Base-by-base conservation (phyloP, 1,284 basidiomycete genomes). In the Ustilago shanxiensis region DNA sequence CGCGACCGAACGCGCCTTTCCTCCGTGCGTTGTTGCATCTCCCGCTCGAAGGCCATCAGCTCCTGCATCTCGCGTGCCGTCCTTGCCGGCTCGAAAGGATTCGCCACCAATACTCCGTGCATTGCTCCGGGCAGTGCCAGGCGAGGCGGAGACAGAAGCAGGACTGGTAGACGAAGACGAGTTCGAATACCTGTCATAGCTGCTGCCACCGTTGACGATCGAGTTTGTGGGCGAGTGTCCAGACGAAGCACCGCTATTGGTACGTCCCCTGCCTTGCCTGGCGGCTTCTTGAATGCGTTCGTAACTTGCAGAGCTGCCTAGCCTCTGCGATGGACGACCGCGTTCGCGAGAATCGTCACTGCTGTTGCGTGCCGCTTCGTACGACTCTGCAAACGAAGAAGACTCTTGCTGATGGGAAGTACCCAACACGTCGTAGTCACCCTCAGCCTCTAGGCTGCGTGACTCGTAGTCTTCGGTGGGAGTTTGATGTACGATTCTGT, bases 231-330 rank as follows among this genome's bases (percentile, higher is more conserved):
- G 76, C 54, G 72, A 75, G 60, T 71, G 76, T 18, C 68, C 68
- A 24, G 68, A 51, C 26, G 65, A 62, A 52, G 51, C 68, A 39
- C 69, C 69, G 49, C 72, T 79, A 63, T 67, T 79, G 58, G 70
- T 75, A 7, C 74, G 60, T 10, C 51, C 60, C 11, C 74, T 56
- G 7, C 68, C 68, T 44, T 66, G 64, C 35, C 78, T 37, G 7
- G 71, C 68, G 8, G 81, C 80, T 18, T 81, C 79, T 49, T 81
- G 81, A 44, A 83, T 72, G 50, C 81, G 72, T 71, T 83, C 81
- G 60, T 83, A 81, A 54, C 75, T 79, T 13, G 81, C 72, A 14
- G 77, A 80, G 56, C 74, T 78, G 13, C 79, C 79, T 3, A 82
- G 59, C 16, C 81, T 49, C 49, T 81, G 81, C 35, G 81, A 76